Evolutionary conservation across 108 stramenopile genomes (phyloP).

Genomic region (Pseudonitzschia pungens): DNA sequence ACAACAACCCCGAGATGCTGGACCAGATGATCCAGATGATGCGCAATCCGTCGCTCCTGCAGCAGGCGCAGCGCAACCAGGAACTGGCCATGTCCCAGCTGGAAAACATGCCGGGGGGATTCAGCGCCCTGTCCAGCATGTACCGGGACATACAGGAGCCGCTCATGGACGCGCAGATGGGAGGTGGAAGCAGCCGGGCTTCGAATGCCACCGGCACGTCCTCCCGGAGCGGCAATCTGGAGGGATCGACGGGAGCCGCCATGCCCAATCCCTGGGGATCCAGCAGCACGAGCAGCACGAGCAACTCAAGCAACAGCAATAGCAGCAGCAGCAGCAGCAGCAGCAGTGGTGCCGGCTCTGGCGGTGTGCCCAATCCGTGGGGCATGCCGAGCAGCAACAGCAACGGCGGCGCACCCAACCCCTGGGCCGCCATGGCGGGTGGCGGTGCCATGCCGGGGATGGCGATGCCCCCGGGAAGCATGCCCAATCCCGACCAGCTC

Average conservation of each 20-base stretch:
- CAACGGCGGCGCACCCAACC: slow-evolving; percentile 24
- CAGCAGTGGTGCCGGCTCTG: too few relatives aligned
- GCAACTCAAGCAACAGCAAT: not conserved
- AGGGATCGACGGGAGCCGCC: slow-evolving; percentile 76
- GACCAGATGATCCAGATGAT: slow-evolving; percentile 92
- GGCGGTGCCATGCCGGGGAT: slow-evolving; percentile 4
- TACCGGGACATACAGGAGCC: slow-evolving; percentile 94
- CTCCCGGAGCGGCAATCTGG: slow-evolving; percentile 8
- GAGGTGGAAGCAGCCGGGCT: not conserved
- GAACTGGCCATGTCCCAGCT: slow-evolving; percentile 95
- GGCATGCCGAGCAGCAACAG: slow-evolving; percentile 2
- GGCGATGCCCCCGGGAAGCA: slow-evolving; percentile 5
- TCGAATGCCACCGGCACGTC: not conserved
- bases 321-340: slow-evolving; percentile 10
- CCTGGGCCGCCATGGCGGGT: slow-evolving; percentile 60
- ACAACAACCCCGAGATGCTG: slow-evolving; percentile 88
- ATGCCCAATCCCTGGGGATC: slow-evolving; percentile 96
- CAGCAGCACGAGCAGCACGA: slow-evolving; percentile 3
- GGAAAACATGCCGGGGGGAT: slow-evolving; percentile 94
- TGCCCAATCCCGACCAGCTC: slow-evolving; percentile 45
- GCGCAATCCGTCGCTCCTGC: slow-evolving; percentile 86
- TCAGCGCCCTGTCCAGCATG: slow-evolving; percentile 90
- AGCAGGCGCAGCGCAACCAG: slow-evolving; percentile 87
- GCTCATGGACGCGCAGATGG: slow-evolving; percentile 85
- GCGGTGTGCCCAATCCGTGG: not conserved